Percentiles rank a stretch among this genome's conserved stretches.
Evolutionary conservation across 2,329 filamentous ascomycete genomes (phyloP).

Genomic region (Dactylella cylindrospora): DNA sequence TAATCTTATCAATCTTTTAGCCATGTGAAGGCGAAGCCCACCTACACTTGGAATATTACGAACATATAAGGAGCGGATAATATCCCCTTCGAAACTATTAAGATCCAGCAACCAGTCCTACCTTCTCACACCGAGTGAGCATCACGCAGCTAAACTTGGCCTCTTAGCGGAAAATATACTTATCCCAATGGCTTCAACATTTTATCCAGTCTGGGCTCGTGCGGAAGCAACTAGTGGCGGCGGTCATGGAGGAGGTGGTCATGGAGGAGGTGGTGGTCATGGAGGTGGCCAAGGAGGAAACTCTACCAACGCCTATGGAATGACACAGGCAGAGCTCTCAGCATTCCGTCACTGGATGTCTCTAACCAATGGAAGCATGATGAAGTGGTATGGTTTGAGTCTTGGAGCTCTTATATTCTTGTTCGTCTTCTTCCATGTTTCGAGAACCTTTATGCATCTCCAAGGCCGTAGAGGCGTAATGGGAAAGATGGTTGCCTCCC

Average conservation of each 20-base stretch:
- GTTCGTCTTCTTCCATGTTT: constrained; percentile 46
- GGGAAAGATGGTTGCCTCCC: constrained; percentile 40
- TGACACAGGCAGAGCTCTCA: constrained; percentile 12
- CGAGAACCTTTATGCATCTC: constrained; percentile 45
- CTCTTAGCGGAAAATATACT: constrained; percentile 11
- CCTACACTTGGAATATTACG: too few species aligned
- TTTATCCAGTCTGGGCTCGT: constrained; percentile 29
- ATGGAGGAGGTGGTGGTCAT: constrained; percentile 2
- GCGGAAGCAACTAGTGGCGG: constrained; percentile 7
- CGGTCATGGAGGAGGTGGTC: neutral
- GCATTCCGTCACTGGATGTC: constrained; percentile 37
- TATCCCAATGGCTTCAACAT: constrained; percentile 19
- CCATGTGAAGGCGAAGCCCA: constrained; percentile 6
- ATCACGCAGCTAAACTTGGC: neutral
- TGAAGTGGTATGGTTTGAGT: constrained; percentile 39
- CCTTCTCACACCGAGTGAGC: neutral
- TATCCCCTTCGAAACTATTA: neutral
- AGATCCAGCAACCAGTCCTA: constrained; percentile 5
- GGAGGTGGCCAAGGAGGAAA: too few species aligned
- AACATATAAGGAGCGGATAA: constrained; percentile 10
- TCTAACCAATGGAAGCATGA: constrained; percentile 20
- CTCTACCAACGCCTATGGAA: too few species aligned
- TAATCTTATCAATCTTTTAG: constrained; percentile 35
- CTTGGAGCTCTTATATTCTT: constrained; percentile 42
- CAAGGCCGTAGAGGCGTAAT: constrained; percentile 44